Base-by-base conservation (phyloP, 2,329 filamentous ascomycete genomes). In the Pestalotiopsis sp. region DNA sequence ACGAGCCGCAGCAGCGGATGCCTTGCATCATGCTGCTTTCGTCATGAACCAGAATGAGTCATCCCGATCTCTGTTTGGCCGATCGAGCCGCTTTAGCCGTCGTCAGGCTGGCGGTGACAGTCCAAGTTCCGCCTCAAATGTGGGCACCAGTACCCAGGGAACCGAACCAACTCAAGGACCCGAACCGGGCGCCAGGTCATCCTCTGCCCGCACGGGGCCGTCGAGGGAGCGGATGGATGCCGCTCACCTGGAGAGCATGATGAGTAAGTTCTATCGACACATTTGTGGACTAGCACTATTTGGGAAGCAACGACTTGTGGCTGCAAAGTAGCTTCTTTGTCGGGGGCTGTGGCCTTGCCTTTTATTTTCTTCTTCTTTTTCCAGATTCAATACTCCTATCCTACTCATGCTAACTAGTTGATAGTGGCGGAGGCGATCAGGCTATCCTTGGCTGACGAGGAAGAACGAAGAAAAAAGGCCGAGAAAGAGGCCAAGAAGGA, bases 11-110 rank as follows among this genome's bases (percentile, higher is more conserved):
- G 96, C 96, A 0, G 96, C 96, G 0, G 98, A 96, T 0, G 95
- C 96, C 17, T 82, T 98, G 3, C 96, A 99, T 73, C 97, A 96
- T 35, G 96, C 96, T 4, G 96, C 96, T 0, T 98, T 98, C 77
- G 83, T 98, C 64, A 93, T 97, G 83, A 90, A 91, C 9, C 89
- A 91, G 69, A 82, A 80, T 48, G 84, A 88, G 11, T 55, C 66
- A 44, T 81, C 80, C 68, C 81, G 88, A 40, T 84, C 84, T 0
- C 83, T 89, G 59, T 86, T 89, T 67, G 79, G 77, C 10, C 78
- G 83, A 17, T 75, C 82, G 0, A 79, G 84, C 14, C 82, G 89
- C 4, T 89, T 91, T 71, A 84, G 88, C 26, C 83, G 91, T 22
- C 83, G 91, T 75, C 78, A 83, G 78, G 77, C 82, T 73, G 77